A percentile compares a stretch with the other conserved stretches of the same genome.
Conservation (phyloP, 768 basidiomycete species). For the Suillus alpinus region DNA sequence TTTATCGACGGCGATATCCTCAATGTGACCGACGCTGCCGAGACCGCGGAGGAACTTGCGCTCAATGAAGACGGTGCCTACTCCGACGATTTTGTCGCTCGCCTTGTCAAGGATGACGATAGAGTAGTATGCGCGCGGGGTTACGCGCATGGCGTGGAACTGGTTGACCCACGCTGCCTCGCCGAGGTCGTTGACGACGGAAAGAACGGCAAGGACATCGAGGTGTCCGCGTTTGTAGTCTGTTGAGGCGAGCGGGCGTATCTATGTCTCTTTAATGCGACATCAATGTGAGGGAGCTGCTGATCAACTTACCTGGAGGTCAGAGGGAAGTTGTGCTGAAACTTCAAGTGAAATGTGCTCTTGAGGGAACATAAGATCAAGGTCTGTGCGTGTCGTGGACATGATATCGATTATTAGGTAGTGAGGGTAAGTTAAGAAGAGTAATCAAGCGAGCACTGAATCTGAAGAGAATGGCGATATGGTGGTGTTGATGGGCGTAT, state of each 20-base stretch:
- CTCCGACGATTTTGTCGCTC: slow-evolving; percentile 77
- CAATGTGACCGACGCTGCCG: slow-evolving; percentile 92
- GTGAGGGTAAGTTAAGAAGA: slow-evolving; percentile 4
- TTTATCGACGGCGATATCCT: slow-evolving; percentile 94
- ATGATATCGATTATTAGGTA: slow-evolving; percentile 7
- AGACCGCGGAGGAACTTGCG: slow-evolving; percentile 89
- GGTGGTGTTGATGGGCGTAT: background rate
- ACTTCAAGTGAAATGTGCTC: slow-evolving; percentile 69
- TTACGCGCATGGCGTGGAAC: slow-evolving; percentile 57
- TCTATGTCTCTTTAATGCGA: slow-evolving; percentile 40
- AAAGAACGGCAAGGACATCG: slow-evolving; percentile 70
- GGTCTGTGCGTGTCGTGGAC: slow-evolving; percentile 48
- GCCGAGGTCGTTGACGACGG: slow-evolving; percentile 66
- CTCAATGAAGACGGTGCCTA: slow-evolving; percentile 85
- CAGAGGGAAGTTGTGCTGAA: slow-evolving; percentile 53
- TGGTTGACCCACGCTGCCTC: slow-evolving; percentile 66
- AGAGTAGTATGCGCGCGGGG: slow-evolving; percentile 70
- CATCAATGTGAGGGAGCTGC: slow-evolving; percentile 1
- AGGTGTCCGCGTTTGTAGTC: slow-evolving; percentile 86
- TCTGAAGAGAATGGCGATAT: slow-evolving; percentile 9
- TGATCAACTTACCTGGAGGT: slow-evolving; percentile 58
- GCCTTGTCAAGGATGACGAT: slow-evolving; percentile 78
- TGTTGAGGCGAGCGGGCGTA: slow-evolving; percentile 84
- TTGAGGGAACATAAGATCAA: slow-evolving; percentile 78
- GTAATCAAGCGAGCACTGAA: slow-evolving; percentile 1